phyloP scores from a whole-genome alignment of 2,329 filamentous ascomycete genomes.

The Ophiostoma angusticollis region DNA sequence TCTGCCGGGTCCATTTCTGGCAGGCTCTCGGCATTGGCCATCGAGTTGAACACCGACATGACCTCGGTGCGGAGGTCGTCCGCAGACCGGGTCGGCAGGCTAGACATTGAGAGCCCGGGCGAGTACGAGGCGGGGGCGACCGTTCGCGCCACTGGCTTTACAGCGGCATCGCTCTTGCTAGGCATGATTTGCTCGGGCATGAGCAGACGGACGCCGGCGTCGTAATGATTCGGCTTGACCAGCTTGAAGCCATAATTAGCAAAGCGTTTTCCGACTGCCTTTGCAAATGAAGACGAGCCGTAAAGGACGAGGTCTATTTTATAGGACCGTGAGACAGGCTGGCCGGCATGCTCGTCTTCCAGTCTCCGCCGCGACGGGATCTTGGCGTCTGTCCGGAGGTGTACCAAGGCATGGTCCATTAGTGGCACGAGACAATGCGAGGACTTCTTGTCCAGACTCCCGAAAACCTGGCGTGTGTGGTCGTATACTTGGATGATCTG shows the following conservation, averaged over 20 bases:
- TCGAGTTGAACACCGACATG: conserved; percentile 74
- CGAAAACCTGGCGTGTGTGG: conserved; percentile 57
- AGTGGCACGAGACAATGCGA: conserved; percentile 57
- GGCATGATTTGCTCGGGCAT: conserved; percentile 45
- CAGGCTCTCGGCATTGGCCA: conserved; percentile 63
- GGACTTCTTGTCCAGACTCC: conserved; percentile 56
- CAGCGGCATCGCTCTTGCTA: conserved; percentile 20
- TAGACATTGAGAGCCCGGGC: background rate
- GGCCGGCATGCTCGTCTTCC: conserved; percentile 51
- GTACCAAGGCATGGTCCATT: conserved; percentile 51
- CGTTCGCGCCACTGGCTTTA: background rate
- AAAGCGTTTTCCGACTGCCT: conserved; percentile 54
- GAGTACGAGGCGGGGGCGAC: background rate
- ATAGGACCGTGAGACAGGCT: conserved; percentile 46
- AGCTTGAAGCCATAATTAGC: conserved; percentile 55
- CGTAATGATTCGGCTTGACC: conserved; percentile 49
- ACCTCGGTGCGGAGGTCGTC: conserved; percentile 83
- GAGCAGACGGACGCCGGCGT: conserved; percentile 55
- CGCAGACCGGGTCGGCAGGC: conserved; percentile 40
- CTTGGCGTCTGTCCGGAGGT: conserved; percentile 58
- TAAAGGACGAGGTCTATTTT: conserved; percentile 66
- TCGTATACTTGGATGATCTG: conserved; percentile 62
- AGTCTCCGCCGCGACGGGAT: conserved; percentile 54
- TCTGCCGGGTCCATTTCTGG: conserved; percentile 56
- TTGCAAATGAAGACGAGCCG: conserved; percentile 54